Evolutionary conservation across 805 yeast genomes (phyloP).

Genomic region (Ascoidea asiatica): DNA sequence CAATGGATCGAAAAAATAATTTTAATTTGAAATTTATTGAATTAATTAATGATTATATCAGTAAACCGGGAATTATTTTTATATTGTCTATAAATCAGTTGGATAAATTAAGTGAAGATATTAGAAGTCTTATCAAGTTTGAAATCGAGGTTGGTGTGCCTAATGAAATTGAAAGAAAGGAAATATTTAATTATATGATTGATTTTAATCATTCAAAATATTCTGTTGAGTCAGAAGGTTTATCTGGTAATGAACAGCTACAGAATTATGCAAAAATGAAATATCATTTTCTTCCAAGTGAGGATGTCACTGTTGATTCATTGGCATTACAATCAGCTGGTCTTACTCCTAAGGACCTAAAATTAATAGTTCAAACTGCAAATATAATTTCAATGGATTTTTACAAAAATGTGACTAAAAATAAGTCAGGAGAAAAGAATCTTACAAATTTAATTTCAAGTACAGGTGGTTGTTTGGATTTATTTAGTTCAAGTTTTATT

Average conservation of each 20-base stretch:
- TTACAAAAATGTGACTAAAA: conserved; percentile 20
- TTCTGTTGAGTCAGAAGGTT: not conserved
- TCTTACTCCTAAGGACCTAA: conserved; percentile 70
- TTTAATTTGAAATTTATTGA: conserved; percentile 42
- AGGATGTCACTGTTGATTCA: conserved; percentile 39
- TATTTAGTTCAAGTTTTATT: conserved; percentile 51
- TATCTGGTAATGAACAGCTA: not conserved
- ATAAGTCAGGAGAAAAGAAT: conserved; percentile 4
- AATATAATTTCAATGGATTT: conserved; percentile 42
- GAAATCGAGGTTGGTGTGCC: conserved; percentile 73
- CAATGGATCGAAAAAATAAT: conserved; percentile 24
- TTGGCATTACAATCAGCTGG: conserved; percentile 88
- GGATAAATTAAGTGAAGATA: conserved; percentile 50
- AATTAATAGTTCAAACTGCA: conserved; percentile 56
- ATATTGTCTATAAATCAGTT: conserved; percentile 57
- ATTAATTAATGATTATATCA: conserved; percentile 39
- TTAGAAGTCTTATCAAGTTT: conserved; percentile 61
- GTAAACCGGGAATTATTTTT: conserved; percentile 28
- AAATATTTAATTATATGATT: conserved; percentile 38
- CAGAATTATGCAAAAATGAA: not conserved
- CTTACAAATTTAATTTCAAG: conserved; percentile 25
- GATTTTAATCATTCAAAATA: conserved; percentile 6
- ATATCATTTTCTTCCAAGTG: conserved; percentile 18
- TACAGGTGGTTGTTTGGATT: conserved; percentile 38
- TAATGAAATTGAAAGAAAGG: conserved; percentile 54